Conservation (phyloP, 805 yeast species). For the Debaryomyces castellii region DNA sequence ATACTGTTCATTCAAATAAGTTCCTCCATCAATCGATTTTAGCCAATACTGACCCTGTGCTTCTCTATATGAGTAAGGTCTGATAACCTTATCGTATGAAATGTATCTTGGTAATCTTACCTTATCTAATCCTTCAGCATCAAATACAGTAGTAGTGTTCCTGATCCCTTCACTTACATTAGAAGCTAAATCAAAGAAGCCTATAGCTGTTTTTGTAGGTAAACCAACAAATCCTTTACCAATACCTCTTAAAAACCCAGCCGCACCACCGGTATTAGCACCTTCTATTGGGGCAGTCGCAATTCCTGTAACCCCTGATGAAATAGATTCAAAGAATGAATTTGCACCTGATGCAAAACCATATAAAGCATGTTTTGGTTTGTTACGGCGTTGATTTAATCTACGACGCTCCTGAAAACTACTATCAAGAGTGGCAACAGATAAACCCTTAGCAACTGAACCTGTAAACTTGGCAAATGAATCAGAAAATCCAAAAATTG, state of each 20-base stretch:
- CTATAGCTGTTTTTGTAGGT: constrained; percentile 96
- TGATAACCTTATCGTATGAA: constrained; percentile 67
- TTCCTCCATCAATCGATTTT: constrained; percentile 79
- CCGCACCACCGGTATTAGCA: constrained; percentile 82
- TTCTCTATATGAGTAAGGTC: constrained; percentile 74
- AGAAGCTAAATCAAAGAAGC: constrained; percentile 87
- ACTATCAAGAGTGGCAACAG: constrained; percentile 85
- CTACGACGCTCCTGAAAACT: constrained; percentile 82
- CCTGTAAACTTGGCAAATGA: constrained; percentile 92
- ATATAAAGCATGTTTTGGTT: constrained; percentile 79
- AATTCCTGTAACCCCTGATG: constrained; percentile 87
- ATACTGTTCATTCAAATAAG: constrained; percentile 67
- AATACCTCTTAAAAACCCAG: constrained; percentile 89
- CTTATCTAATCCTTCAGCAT: constrained; percentile 70
- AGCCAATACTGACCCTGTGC: constrained; percentile 95
- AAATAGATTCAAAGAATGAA: constrained; percentile 80
- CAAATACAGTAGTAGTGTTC: constrained; percentile 88
- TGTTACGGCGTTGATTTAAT: constrained; percentile 69
- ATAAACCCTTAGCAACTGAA: constrained; percentile 88
- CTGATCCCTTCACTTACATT: constrained; percentile 92
- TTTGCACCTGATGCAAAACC: constrained; percentile 86
- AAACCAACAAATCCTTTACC: constrained; percentile 95
- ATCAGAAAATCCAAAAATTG: constrained; percentile 93
- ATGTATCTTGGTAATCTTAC: constrained; percentile 82
- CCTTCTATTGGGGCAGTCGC: constrained; percentile 92